Evolutionary conservation across 108 stramenopile genomes (phyloP).

Genomic region (Pseudonitzschia delicatissima): DNA sequence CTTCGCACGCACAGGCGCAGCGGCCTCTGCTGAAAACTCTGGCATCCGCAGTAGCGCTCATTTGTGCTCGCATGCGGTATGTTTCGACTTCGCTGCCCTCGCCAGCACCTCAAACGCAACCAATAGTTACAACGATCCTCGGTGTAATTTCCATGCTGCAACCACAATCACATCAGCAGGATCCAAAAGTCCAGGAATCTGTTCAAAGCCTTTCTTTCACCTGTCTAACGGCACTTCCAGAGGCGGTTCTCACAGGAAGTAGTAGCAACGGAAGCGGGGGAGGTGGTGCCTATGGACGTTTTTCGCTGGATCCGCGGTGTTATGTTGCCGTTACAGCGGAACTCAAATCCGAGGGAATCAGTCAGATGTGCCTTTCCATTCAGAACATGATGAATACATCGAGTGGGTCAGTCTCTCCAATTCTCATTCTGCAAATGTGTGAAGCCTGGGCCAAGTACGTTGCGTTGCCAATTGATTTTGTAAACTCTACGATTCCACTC

Average conservation of each 20-base stretch:
- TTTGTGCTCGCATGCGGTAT: slow-evolving; percentile 60
- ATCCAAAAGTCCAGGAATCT: slow-evolving; percentile 13
- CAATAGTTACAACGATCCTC: slow-evolving; percentile 56
- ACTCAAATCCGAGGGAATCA: slow-evolving; percentile 55
- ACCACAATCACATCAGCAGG: slow-evolving; percentile 1
- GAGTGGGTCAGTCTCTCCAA: slow-evolving; percentile 6
- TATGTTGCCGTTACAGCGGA: slow-evolving; percentile 60
- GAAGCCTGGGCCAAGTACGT: slow-evolving; percentile 76
- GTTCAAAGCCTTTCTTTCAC: slow-evolving; percentile 31
- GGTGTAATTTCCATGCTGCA: slow-evolving; percentile 26
- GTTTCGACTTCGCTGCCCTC: slow-evolving; percentile 33
- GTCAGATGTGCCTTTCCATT: slow-evolving; percentile 43
- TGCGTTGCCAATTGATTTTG: slow-evolving; percentile 53
- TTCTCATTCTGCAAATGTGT: slow-evolving; percentile 28
- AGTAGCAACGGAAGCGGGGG: slow-evolving; percentile 43
- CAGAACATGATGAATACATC: background rate
- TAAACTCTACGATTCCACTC: slow-evolving; percentile 36
- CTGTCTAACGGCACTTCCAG: slow-evolving; percentile 57
- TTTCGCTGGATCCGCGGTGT: slow-evolving; percentile 74
- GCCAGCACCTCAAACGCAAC: slow-evolving; percentile 31
- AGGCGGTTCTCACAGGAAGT: slow-evolving; percentile 59
- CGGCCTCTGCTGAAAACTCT: slow-evolving; percentile 56
- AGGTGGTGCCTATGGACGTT: slow-evolving; percentile 52
- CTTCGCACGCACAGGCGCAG: slow-evolving; percentile 2
- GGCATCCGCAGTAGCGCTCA: slow-evolving; percentile 55